Evolutionary conservation across 139 green algal species (phyloP), one percentile per base, ranked within the genome.

Genomic region (Chlamydomonas sp.): DNA sequence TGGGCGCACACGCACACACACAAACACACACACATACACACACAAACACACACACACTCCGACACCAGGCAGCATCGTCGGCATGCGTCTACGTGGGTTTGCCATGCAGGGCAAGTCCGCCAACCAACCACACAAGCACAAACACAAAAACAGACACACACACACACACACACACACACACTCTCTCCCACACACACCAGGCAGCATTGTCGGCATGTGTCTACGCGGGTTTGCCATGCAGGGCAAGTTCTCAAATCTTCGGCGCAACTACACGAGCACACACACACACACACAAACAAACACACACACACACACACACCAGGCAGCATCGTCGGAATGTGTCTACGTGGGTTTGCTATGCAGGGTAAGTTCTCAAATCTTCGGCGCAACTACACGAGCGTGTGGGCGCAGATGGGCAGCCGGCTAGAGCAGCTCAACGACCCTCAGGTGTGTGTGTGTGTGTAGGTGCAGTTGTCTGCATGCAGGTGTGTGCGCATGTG

Each of bases 311-410:
- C n/a, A n/a, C n/a, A n/a, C n/a, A n/a, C n/a, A n/a, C n/a, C n/a
- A 43, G 36, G 29, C 16, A 35, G 29, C 16, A 24, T 78, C 34
- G 26, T 76, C 48, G 76, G 76, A 1, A 48, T 39, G 48, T 82
- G 76, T 48, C 35, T 82, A 3, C 31, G 47, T 0, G 76, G 76
- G 22, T 82, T 82, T 34, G 28, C 71, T 1, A 76, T 82, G 48
- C 72, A 82, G 43, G 76, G 76, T 35, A 82, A 82, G 72, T 76
- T 82, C 47, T 73, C 54, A 50, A 82, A 74, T 60, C 67, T 76
- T 50, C 60, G 76, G 28, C 71, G 76, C 38, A 82, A 82, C 68
- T 82, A 82, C 72, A 65, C 60, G 10, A 34, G 43, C 37, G 62
- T 82, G 29, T 82, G 76, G 76, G 3, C 2, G 0, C 76, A 82